phyloP scores from a whole-genome alignment of 2,329 filamentous ascomycete species.

The Falciphora oryzae region DNA sequence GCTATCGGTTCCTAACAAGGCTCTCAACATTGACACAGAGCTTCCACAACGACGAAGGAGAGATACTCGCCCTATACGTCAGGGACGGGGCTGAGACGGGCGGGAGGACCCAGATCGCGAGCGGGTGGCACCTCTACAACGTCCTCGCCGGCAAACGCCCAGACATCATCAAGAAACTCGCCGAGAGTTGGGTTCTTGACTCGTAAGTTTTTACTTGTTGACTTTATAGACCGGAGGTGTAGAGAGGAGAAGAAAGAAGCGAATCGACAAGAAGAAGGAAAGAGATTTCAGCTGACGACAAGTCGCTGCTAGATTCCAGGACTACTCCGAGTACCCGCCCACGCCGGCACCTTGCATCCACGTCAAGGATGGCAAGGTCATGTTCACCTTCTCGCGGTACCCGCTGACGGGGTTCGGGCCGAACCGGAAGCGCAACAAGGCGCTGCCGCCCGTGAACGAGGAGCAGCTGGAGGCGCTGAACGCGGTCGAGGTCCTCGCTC shows the following conservation, averaged over 20 bases:
- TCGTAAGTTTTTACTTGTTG: conserved; percentile 26
- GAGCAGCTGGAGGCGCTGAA: conserved; percentile 47
- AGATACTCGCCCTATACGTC: conserved; percentile 26
- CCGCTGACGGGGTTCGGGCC: conserved; percentile 4
- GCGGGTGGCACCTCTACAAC: conserved; percentile 56
- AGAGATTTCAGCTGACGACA: not conserved
- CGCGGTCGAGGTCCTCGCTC: conserved; percentile 41
- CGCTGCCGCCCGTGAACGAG: conserved; percentile 50
- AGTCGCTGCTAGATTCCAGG: not conserved
- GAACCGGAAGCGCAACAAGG: conserved; percentile 29
- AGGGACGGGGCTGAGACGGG: conserved; percentile 46
- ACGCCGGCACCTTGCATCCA: not conserved
- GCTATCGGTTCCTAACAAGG: not conserved
- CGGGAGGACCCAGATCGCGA: conserved; percentile 51
- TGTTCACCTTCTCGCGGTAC: conserved; percentile 7
- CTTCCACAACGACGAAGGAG: conserved; percentile 6
- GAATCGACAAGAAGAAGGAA: too few species aligned
- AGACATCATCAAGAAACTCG: conserved; percentile 51
- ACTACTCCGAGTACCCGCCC: not conserved
- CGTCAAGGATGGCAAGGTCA: not conserved
- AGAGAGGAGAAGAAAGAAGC: too few species aligned
- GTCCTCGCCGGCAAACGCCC: conserved; percentile 52
- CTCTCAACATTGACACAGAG: conserved; percentile 56
- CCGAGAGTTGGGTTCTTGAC: conserved; percentile 44
- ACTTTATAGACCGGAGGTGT: too few species aligned